phyloP scores from a whole-genome alignment of 129 eudicot species.

The Escallonia herrerae region DNA sequence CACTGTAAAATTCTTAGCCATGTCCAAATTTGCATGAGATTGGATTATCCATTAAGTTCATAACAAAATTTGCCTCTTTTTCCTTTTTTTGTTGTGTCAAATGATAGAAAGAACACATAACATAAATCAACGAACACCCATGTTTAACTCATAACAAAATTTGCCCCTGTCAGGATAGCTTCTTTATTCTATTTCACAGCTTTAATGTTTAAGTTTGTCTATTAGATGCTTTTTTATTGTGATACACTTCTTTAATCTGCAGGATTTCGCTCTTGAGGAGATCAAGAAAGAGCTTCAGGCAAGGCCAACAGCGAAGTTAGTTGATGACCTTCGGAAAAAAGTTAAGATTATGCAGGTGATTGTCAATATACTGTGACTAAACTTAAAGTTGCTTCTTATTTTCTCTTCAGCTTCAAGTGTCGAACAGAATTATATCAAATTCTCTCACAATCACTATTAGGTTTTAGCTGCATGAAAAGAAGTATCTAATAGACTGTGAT shows the following conservation, averaged over 20 bases:
- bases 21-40: too few species aligned
- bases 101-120: too few species aligned
- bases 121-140: too few species aligned
- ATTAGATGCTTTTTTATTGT: not conserved
- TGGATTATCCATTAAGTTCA: too few species aligned
- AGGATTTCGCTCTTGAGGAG: constrained; percentile 81
- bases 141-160: too few species aligned
- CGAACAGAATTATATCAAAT: not conserved
- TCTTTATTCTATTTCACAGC: not conserved
- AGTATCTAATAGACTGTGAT: not conserved
- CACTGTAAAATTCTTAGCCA: too few species aligned
- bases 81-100: too few species aligned
- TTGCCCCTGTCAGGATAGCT: too few species aligned
- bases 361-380: not conserved
- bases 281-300: constrained; percentile 72
- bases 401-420: not conserved
- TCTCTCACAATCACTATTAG: not conserved
- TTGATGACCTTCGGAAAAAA: constrained; percentile 91
- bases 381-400: too few species aligned
- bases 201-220: not conserved
- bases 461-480: not conserved
- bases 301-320: constrained; percentile 79
- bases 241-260: constrained; percentile 15
- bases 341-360: constrained; percentile 89
- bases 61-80: too few species aligned